A percentile compares a stretch with the other conserved stretches of the same genome.
Conservation (phyloP, 2,329 filamentous ascomycete genomes). For the Aspergillus eucalypticola region DNA sequence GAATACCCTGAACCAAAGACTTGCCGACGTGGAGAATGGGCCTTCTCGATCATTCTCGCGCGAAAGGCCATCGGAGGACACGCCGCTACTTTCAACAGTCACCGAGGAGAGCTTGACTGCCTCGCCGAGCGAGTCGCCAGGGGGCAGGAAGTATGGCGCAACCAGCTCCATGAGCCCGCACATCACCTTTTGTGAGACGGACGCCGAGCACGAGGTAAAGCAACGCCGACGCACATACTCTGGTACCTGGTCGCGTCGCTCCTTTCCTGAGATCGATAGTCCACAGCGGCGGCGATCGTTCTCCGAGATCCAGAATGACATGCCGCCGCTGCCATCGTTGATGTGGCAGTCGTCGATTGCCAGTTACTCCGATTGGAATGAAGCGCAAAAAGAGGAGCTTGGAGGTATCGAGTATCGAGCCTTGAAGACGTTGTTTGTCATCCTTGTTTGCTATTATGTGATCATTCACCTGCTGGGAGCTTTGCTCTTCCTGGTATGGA, state of each 20-base stretch:
- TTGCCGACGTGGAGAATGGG: slow-evolving; percentile 28
- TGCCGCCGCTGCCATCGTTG: slow-evolving; percentile 75
- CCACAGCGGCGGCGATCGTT: neutral
- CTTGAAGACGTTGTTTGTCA: slow-evolving; percentile 74
- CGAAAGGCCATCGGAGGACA: slow-evolving; percentile 9
- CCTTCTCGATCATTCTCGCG: neutral
- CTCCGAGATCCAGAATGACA: slow-evolving; percentile 12
- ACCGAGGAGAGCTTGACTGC: neutral
- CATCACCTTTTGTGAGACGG: slow-evolving; percentile 29
- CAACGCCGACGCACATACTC: slow-evolving; percentile 18
- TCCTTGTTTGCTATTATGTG: slow-evolving; percentile 75
- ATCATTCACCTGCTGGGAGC: slow-evolving; percentile 75
- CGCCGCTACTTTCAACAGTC: neutral
- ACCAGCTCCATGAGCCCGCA: slow-evolving; percentile 25
- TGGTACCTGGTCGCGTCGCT: slow-evolving; percentile 23
- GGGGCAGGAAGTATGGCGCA: slow-evolving; percentile 11
- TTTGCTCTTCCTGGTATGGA: slow-evolving; percentile 74
- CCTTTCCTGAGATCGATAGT: slow-evolving; percentile 19
- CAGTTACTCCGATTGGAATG: slow-evolving; percentile 84
- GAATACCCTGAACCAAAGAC: slow-evolving; percentile 32
- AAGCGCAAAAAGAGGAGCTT: slow-evolving; percentile 86
- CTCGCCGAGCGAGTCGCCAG: slow-evolving; percentile 3
- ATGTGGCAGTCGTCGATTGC: slow-evolving; percentile 88
- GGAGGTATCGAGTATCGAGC: slow-evolving; percentile 93
- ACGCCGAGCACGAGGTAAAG: slow-evolving; percentile 15